These are phyloP conservation scores for Berberis thunbergii DNA, from an alignment of 164 flowering plant species.

Conservation along the genomic window DNA sequence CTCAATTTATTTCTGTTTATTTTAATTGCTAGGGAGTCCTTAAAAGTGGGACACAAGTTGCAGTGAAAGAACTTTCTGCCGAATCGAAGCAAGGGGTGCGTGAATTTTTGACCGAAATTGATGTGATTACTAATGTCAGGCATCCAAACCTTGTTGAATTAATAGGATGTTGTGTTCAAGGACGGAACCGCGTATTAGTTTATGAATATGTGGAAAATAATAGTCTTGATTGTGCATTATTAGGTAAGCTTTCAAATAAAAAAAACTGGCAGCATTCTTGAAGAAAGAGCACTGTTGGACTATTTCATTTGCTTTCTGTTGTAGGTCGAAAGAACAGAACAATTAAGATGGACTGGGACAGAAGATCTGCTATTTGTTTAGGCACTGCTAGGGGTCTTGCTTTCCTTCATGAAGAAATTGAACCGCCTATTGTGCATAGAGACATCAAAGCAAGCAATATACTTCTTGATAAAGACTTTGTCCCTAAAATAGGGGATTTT, in stretches of 20 bases:
- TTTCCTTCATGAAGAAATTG: conserved; percentile 83
- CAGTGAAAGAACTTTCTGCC: conserved; percentile 61
- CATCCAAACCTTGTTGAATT: conserved; percentile 74
- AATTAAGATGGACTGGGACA: conserved; percentile 50
- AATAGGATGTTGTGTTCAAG: conserved; percentile 61
- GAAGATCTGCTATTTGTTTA: conserved; percentile 60
- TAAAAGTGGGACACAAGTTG: conserved; percentile 40
- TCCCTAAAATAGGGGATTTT: conserved; percentile 89
- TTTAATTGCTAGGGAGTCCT: conserved; percentile 40
- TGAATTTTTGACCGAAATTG: conserved; percentile 66
- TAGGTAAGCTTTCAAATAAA: conserved; percentile 29
- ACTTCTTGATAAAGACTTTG: conserved; percentile 62
- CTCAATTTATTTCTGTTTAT: neutral
- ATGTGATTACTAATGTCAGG: conserved; percentile 52
- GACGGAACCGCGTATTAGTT: conserved; percentile 44
- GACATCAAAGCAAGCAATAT: conserved; percentile 90
- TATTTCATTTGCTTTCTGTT: conserved; percentile 4
- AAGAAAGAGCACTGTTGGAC: neutral
- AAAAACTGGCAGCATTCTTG: neutral
- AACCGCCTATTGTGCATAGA: conserved; percentile 81
- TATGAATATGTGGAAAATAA: conserved; percentile 66
- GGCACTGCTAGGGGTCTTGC: conserved; percentile 69
- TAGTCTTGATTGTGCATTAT: conserved; percentile 59
- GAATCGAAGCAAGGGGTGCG: conserved; percentile 63
- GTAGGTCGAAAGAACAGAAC: conserved; percentile 35